phyloP scores from a whole-genome alignment of 352 stramenopile genomes.

The Globisporangium ultimum region DNA sequence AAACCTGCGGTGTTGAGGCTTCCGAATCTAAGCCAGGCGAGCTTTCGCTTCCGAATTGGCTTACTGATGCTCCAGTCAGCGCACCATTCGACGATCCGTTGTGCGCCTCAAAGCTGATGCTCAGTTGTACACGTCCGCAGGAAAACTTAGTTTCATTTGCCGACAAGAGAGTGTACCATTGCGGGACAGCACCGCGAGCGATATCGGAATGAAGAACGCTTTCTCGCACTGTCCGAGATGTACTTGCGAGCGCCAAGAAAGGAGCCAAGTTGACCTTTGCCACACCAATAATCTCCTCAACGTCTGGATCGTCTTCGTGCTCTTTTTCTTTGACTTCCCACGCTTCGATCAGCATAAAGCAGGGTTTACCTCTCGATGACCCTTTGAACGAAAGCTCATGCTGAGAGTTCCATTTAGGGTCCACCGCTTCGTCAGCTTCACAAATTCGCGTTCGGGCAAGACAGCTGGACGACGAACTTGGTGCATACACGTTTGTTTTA shows the following conservation, averaged over 20 bases:
- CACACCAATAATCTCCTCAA: constrained; percentile 75
- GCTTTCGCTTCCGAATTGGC: constrained; percentile 10
- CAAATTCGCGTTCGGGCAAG: constrained; percentile 62
- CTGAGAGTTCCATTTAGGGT: constrained; percentile 83
- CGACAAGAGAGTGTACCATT: constrained; percentile 86
- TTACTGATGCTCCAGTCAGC: background rate
- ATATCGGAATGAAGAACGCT: constrained; percentile 85
- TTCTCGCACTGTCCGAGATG: constrained; percentile 74
- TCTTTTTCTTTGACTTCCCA: constrained; percentile 60
- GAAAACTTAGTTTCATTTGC: constrained; percentile 83
- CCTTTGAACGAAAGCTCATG: constrained; percentile 71
- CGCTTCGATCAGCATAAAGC: constrained; percentile 86
- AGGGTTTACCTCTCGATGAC: constrained; percentile 71
- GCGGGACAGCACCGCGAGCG: constrained; percentile 70
- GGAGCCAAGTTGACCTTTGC: constrained; percentile 86
- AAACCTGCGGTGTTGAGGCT: constrained; percentile 52
- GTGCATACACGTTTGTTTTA: constrained; percentile 87
- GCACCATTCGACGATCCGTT: constrained; percentile 11
- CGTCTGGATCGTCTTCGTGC: constrained; percentile 28
- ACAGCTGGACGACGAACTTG: constrained; percentile 70
- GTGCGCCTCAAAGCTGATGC: constrained; percentile 77
- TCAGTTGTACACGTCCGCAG: constrained; percentile 81
- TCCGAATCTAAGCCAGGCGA: constrained; percentile 46
- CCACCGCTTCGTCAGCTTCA: constrained; percentile 43
- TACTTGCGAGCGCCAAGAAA: constrained; percentile 82